phyloP scores from a whole-genome alignment of 2,329 filamentous ascomycete genomes.

The Pezicula rhizophila region DNA sequence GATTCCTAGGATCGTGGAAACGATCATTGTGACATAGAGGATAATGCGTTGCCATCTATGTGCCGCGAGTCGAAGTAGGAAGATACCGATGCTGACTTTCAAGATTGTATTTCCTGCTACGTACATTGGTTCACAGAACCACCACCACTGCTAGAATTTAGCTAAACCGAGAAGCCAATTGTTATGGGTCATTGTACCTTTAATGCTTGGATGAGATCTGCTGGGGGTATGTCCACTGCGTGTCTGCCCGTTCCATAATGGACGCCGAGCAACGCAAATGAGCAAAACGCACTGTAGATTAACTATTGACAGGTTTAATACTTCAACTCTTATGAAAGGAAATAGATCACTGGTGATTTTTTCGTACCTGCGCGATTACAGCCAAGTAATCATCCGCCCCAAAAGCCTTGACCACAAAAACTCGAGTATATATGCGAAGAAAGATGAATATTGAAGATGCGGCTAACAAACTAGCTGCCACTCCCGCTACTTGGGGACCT shows the following conservation, averaged over 20 bases:
- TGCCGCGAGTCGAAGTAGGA: constrained; percentile 28
- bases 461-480: constrained; percentile 22
- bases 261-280: constrained; percentile 7
- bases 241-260: constrained; percentile 9
- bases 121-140: constrained; percentile 28
- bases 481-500: background rate
- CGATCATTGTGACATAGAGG: constrained; percentile 24
- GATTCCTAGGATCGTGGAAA: constrained; percentile 25
- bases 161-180: background rate
- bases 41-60: constrained; percentile 20
- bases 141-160: constrained; percentile 12
- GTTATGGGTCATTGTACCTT: too few species aligned
- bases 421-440: constrained; percentile 7
- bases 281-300: constrained; percentile 4
- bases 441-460: constrained; percentile 17
- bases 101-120: constrained; percentile 27
- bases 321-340: background rate
- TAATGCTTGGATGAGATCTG: background rate
- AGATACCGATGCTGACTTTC: constrained; percentile 29
- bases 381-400: constrained; percentile 8
- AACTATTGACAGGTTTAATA: constrained; percentile 3
- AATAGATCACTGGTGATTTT: background rate
- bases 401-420: constrained; percentile 5
- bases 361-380: constrained; percentile 9
- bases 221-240: constrained; percentile 1